Evolutionary conservation across 768 basidiomycete species (phyloP).

Genomic region (Kwoniella pini): DNA sequence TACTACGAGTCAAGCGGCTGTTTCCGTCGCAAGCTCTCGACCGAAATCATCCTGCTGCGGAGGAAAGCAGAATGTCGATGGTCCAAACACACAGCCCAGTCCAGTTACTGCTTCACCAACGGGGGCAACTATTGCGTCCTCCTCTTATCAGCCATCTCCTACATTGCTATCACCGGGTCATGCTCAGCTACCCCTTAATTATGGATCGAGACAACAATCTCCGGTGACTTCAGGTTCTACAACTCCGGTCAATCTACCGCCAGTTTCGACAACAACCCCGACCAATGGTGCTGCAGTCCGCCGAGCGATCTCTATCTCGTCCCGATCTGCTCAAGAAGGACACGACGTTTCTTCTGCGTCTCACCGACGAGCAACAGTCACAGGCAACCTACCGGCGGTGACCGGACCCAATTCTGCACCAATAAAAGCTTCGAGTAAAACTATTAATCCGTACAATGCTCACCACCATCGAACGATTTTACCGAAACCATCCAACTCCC

Average conservation of each 20-base stretch:
- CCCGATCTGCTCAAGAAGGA: neutral
- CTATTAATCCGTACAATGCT: slow-evolving; percentile 22
- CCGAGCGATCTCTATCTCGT: slow-evolving; percentile 22
- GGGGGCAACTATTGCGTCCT: neutral
- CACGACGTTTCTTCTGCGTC: slow-evolving; percentile 7
- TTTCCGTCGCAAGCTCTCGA: neutral
- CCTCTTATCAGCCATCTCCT: neutral
- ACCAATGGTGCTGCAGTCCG: slow-evolving; percentile 2
- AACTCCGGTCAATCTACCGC: neutral
- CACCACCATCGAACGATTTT: slow-evolving; percentile 30
- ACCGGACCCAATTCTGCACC: slow-evolving; percentile 14
- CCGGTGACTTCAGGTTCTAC: neutral
- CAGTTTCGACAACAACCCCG: neutral
- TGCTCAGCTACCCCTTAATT: neutral
- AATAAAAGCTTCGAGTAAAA: slow-evolving; percentile 33
- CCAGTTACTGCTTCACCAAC: neutral
- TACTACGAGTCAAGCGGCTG: neutral
- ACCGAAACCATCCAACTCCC: slow-evolving; percentile 26
- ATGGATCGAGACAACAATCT: slow-evolving; percentile 3
- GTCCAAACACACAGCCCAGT: neutral
- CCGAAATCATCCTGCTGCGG: slow-evolving; percentile 5
- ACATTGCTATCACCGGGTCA: slow-evolving; percentile 14
- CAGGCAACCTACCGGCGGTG: slow-evolving; percentile 22
- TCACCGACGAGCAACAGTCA: slow-evolving; percentile 33
- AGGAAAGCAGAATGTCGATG: slow-evolving; percentile 3